phyloP scores from a whole-genome alignment of 1,139 yeast genomes.

The Cylindricascospora bacillispora region DNA sequence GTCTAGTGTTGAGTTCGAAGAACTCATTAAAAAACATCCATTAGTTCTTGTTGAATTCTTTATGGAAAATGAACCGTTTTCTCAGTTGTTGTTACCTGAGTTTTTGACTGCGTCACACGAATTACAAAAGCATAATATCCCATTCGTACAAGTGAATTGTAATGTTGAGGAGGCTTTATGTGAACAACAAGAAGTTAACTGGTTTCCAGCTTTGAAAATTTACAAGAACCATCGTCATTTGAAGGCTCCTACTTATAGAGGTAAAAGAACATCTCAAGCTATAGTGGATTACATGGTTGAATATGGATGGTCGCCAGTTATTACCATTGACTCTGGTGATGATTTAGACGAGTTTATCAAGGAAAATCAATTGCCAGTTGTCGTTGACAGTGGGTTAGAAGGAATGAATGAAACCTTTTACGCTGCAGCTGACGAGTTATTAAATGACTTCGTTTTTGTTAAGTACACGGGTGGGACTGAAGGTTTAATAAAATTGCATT shows the following conservation, averaged over 20 bases:
- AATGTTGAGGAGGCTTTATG: slow-evolving; percentile 74
- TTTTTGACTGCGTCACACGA: slow-evolving; percentile 69
- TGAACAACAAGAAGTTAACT: slow-evolving; percentile 57
- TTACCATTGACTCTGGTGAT: slow-evolving; percentile 38
- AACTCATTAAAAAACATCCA: slow-evolving; percentile 57
- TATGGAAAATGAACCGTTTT: slow-evolving; percentile 99
- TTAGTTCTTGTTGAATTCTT: slow-evolving; percentile 86
- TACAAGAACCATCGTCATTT: slow-evolving; percentile 48
- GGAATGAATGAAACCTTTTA: slow-evolving; percentile 17
- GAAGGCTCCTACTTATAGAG: slow-evolving; percentile 50
- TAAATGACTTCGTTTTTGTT: slow-evolving; percentile 12
- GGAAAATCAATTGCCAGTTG: slow-evolving; percentile 9
- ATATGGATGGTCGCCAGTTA: slow-evolving; percentile 75
- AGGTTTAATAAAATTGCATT: slow-evolving; percentile 4
- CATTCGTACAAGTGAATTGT: slow-evolving; percentile 88
- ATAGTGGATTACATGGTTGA: slow-evolving; percentile 69
- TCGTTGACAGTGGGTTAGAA: slow-evolving; percentile 17
- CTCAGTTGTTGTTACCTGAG: slow-evolving; percentile 87
- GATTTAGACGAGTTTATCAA: slow-evolving; percentile 31
- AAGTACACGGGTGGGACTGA: background rate
- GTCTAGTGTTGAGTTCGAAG: slow-evolving; percentile 2
- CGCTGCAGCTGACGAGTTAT: slow-evolving; percentile 16
- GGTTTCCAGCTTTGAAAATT: slow-evolving; percentile 85
- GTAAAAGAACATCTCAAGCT: slow-evolving; percentile 70
- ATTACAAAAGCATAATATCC: slow-evolving; percentile 52